These are phyloP conservation scores for Flaveria linearis DNA, from an alignment of 129 eudicot species.

Conservation along the genomic window DNA sequence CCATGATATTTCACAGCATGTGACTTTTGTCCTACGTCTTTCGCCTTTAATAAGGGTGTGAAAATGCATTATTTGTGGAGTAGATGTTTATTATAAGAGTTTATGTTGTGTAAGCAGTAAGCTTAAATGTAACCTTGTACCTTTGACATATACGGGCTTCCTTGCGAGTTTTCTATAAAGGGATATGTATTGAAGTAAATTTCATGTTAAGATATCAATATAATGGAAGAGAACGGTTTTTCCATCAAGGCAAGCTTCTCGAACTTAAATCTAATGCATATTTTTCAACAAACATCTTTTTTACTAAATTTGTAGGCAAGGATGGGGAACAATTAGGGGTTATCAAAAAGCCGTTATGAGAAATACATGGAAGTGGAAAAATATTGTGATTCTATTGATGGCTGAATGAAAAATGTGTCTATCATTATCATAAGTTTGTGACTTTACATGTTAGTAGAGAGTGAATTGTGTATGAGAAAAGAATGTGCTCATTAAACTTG, in stretches of 20 bases:
- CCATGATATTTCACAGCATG: neutral
- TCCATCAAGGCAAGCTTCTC: neutral
- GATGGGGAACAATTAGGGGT: neutral
- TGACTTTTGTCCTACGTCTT: neutral
- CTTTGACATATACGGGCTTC: neutral
- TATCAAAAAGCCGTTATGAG: neutral
- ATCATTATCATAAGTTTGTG: neutral
- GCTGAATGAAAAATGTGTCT: neutral
- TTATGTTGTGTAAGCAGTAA: neutral
- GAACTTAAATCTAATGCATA: neutral
- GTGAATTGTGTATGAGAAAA: neutral
- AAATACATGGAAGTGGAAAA: too few relatives aligned
- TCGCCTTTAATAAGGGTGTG: neutral
- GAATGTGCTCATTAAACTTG: neutral
- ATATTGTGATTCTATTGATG: neutral
- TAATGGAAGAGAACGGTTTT: neutral
- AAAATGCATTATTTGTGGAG: neutral
- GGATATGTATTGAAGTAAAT: neutral
- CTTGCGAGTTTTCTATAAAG: neutral
- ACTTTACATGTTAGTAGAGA: slow-evolving; percentile 4
- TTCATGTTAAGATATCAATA: neutral
- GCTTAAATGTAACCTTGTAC: neutral
- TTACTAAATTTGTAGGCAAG: neutral
- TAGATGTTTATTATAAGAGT: neutral
- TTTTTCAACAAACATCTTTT: too few relatives aligned